Evolutionary conservation across 176 grass and related monocot species (phyloP).

Genomic region (Zea luxurians): DNA sequence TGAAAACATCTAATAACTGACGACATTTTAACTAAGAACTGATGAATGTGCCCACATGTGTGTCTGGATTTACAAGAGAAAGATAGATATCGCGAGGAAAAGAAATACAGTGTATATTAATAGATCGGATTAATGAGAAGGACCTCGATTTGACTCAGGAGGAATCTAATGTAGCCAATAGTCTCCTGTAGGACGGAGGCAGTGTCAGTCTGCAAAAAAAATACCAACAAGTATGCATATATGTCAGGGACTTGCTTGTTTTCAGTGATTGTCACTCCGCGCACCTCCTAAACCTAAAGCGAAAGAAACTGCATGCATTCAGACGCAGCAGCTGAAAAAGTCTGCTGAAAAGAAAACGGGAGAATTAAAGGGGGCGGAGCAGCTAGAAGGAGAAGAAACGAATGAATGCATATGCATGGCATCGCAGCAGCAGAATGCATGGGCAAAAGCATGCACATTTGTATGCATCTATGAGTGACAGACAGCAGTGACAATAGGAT

Average conservation of each 20-base stretch:
- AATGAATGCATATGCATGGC: not conserved
- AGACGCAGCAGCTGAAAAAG: too few relatives aligned
- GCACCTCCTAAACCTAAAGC: constrained; percentile 1
- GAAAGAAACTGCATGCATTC: constrained; percentile 17
- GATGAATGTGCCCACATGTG: too few relatives aligned
- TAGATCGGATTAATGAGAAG: not conserved
- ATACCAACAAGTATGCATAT: constrained; percentile 20
- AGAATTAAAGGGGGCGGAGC: not conserved
- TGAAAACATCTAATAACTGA: not conserved
- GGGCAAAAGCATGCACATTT: constrained; percentile 32
- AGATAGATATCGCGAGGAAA: not conserved
- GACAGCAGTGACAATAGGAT: not conserved
- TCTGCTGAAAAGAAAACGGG: constrained; percentile 18
- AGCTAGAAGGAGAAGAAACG: not conserved
- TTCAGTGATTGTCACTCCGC: constrained; percentile 24
- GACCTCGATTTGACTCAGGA: constrained; percentile 76
- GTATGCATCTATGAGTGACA: constrained; percentile 1
- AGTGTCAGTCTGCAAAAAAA: constrained; percentile 72
- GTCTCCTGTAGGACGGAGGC: constrained; percentile 86
- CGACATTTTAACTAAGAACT: not conserved
- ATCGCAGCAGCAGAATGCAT: constrained; percentile 12
- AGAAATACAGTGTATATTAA: not conserved
- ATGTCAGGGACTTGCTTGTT: constrained; percentile 46
- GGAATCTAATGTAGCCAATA: constrained; percentile 80
- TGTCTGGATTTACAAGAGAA: not conserved